Percentiles rank a stretch among this genome's conserved stretches.
Evolutionary conservation across 2,329 filamentous ascomycete species (phyloP).

Genomic region (Clonostachys rhizophaga): DNA sequence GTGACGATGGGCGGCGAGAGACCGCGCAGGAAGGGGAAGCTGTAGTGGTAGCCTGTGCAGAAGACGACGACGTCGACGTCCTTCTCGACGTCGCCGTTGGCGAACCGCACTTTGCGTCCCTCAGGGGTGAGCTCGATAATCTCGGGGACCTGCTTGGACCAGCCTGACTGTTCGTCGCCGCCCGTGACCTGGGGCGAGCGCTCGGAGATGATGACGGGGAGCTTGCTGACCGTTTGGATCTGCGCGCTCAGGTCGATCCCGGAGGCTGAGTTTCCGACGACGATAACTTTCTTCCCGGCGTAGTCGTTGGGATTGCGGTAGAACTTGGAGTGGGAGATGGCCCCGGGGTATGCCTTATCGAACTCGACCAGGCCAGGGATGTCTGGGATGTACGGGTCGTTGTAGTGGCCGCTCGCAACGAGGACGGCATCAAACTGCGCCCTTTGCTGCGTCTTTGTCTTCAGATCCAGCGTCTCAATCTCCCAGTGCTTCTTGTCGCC

Average conservation of each 20-base stretch:
- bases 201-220: slow-evolving; percentile 52
- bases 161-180: slow-evolving; percentile 15
- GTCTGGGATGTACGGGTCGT: slow-evolving; percentile 52
- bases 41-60: slow-evolving; percentile 83
- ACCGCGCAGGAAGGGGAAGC: slow-evolving; percentile 62
- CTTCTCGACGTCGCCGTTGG: slow-evolving; percentile 55
- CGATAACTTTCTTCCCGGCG: slow-evolving; percentile 45
- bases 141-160: slow-evolving; percentile 28
- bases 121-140: slow-evolving; percentile 40
- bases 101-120: slow-evolving; percentile 53
- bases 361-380: slow-evolving; percentile 51
- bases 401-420: slow-evolving; percentile 59
- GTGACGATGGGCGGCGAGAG: slow-evolving; percentile 43
- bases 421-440: slow-evolving; percentile 56
- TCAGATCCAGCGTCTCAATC: slow-evolving; percentile 27
- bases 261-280: slow-evolving; percentile 69
- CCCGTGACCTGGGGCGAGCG: slow-evolving; percentile 17
- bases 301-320: slow-evolving; percentile 45
- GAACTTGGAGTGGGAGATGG: slow-evolving; percentile 61
- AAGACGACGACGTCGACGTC: slow-evolving; percentile 72
- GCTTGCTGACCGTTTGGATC: slow-evolving; percentile 47
- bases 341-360: slow-evolving; percentile 39
- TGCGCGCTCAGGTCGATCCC: slow-evolving; percentile 67
- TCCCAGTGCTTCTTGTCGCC: slow-evolving; percentile 36
- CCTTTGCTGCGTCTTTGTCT: slow-evolving; percentile 10